These are phyloP conservation scores for Maudiozyma serrabonitensis DNA, from an alignment of 805 yeast species.

Conservation along the genomic window DNA sequence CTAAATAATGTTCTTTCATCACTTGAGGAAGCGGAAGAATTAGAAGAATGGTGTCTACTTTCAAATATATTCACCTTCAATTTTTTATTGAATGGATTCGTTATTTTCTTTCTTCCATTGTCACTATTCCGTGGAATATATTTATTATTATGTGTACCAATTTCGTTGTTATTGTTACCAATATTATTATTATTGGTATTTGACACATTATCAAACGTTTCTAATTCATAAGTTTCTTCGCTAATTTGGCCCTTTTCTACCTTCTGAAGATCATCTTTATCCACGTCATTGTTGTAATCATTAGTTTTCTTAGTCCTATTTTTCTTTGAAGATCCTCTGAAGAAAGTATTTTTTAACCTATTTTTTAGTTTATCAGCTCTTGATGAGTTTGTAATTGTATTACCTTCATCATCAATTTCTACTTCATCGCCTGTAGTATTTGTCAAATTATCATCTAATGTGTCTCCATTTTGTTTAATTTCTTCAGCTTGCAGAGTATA, in stretches of 20 bases:
- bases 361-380: not conserved
- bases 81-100: constrained; percentile 7
- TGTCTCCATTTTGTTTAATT: constrained; percentile 9
- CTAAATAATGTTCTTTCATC: constrained; percentile 26
- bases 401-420: not conserved
- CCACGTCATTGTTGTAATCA: not conserved
- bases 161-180: not conserved
- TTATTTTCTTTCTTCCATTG: not conserved
- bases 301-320: not conserved
- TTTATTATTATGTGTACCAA: not conserved
- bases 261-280: not conserved
- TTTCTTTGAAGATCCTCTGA: not conserved
- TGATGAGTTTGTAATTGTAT: not conserved
- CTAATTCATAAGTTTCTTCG: constrained; percentile 23
- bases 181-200: not conserved
- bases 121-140: not conserved
- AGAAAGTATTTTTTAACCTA: not conserved
- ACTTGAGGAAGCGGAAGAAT: constrained; percentile 9
- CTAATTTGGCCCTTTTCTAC: not conserved
- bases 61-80: constrained; percentile 12
- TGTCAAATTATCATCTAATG: not conserved
- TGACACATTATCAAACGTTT: constrained; percentile 8
- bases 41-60: not conserved
- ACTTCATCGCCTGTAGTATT: not conserved
- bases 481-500: constrained; percentile 43